Percentiles rank a stretch among this genome's conserved stretches.
phyloP scores from a whole-genome alignment of 768 basidiomycete species.

The Amyloporia xantha region DNA sequence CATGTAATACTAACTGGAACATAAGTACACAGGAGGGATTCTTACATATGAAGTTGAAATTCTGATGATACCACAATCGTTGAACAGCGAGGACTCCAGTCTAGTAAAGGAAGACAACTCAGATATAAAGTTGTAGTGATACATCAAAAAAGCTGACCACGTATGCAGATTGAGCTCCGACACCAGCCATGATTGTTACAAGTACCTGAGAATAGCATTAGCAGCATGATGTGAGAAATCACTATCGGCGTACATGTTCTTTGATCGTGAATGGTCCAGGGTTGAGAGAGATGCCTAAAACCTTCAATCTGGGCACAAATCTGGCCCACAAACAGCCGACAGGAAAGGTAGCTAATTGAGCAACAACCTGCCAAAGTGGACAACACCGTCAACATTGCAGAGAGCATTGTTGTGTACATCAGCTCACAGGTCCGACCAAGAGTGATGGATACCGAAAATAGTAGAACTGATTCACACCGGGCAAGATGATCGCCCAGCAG shows the following conservation, averaged over 20 bases:
- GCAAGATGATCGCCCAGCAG: constrained; percentile 51
- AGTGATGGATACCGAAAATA: constrained; percentile 40
- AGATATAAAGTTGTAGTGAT: constrained; percentile 42
- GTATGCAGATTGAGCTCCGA: constrained; percentile 57
- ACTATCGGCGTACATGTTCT: too few species aligned
- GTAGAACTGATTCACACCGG: constrained; percentile 45
- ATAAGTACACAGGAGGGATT: too few species aligned
- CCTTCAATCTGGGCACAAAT: constrained; percentile 41
- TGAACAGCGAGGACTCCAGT: too few species aligned
- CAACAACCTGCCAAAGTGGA: constrained; percentile 41
- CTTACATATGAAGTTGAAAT: too few species aligned
- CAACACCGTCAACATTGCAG: constrained; percentile 4
- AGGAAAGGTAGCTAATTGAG: constrained; percentile 65
- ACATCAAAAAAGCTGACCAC: constrained; percentile 38
- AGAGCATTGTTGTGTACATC: neutral
- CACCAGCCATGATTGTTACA: constrained; percentile 64
- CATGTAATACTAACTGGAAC: too few species aligned
- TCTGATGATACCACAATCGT: too few species aligned
- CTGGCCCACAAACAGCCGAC: constrained; percentile 63
- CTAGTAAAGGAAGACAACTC: too few species aligned
- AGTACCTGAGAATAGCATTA: constrained; percentile 26
- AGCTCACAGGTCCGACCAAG: constrained; percentile 28
- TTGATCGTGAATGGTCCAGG: constrained; percentile 76
- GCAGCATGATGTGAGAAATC: neutral
- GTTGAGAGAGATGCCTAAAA: constrained; percentile 60